Percentiles rank a stretch among this genome's conserved stretches.
phyloP scores from a whole-genome alignment of 164 flowering plant species.

The Vitis riparia region DNA sequence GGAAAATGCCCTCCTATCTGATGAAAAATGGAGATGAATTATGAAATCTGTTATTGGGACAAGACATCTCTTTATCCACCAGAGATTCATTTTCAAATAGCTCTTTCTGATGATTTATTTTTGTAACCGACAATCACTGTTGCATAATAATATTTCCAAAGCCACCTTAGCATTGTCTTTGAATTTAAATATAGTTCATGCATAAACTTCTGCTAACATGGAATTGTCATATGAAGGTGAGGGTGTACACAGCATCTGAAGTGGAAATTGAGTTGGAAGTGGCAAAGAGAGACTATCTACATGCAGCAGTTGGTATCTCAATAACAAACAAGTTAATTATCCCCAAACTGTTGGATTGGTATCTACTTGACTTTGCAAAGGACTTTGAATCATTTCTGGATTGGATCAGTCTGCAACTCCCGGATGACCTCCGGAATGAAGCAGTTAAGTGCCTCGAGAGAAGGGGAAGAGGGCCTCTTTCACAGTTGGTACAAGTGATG shows the following conservation, averaged over 20 bases:
- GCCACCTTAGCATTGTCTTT: too few relatives aligned
- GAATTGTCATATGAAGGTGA: constrained; percentile 30
- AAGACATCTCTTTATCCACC: too few relatives aligned
- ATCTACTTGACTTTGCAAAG: constrained; percentile 45
- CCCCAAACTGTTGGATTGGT: constrained; percentile 47
- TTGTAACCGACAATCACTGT: too few relatives aligned
- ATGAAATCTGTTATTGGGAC: too few relatives aligned
- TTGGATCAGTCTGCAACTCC: constrained; percentile 46
- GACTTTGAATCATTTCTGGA: constrained; percentile 41
- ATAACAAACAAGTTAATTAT: constrained; percentile 29
- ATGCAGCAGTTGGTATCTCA: constrained; percentile 40
- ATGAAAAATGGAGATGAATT: too few relatives aligned
- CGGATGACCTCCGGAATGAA: constrained; percentile 29
- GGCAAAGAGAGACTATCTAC: constrained; percentile 46
- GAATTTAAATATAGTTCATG: too few relatives aligned
- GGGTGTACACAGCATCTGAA: constrained; percentile 36
- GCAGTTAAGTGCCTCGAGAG: constrained; percentile 35
- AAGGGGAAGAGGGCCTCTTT: constrained; percentile 29
- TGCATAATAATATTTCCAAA: too few relatives aligned
- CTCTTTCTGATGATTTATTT: too few relatives aligned
- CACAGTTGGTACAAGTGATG: constrained; percentile 33
- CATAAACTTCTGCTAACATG: too few relatives aligned
- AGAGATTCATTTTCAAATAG: too few relatives aligned
- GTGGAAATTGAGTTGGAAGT: constrained; percentile 42
- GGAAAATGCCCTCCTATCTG: too few relatives aligned